Evolutionary conservation across 768 basidiomycete genomes (phyloP).

Genomic region (Termitomyces sp.): DNA sequence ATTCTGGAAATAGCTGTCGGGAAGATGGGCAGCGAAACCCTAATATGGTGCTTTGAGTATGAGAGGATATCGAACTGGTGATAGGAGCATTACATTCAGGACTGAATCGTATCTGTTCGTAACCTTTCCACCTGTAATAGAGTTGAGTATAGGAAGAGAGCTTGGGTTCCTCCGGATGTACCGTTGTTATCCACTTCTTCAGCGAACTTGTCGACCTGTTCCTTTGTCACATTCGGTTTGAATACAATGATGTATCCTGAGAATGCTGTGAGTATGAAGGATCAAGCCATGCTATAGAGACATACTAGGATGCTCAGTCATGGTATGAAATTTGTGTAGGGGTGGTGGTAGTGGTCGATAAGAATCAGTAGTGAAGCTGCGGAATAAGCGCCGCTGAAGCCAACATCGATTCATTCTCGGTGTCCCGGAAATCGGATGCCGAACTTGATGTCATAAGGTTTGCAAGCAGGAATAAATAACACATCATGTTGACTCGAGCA

Average conservation of each 20-base stretch:
- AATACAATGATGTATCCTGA: constrained; percentile 54
- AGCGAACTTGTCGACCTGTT: constrained; percentile 36
- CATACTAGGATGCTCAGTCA: constrained; percentile 3
- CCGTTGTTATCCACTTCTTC: constrained; percentile 33
- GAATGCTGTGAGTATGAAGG: not conserved
- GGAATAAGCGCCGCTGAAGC: constrained; percentile 1
- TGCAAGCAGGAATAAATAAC: constrained; percentile 1
- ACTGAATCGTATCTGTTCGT: constrained; percentile 29
- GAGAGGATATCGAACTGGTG: not conserved
- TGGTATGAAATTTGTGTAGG: not conserved
- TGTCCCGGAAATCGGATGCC: not conserved
- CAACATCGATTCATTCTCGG: not conserved
- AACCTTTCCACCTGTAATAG: constrained; percentile 36
- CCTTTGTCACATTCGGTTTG: constrained; percentile 36
- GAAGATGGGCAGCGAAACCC: constrained; percentile 25
- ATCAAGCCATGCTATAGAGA: not conserved
- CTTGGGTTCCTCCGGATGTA: constrained; percentile 7
- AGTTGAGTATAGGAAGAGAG: not conserved
- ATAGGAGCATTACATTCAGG: constrained; percentile 27
- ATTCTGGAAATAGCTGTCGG: constrained; percentile 25
- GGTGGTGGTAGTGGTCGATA: constrained; percentile 5
- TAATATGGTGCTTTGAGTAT: constrained; percentile 1
- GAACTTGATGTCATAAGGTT: constrained; percentile 2
- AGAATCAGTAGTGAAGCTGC: constrained; percentile 6
- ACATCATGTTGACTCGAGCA: not conserved